phyloP scores from a whole-genome alignment of 2,329 filamentous ascomycete genomes.

The Arthroderma uncinatum region DNA sequence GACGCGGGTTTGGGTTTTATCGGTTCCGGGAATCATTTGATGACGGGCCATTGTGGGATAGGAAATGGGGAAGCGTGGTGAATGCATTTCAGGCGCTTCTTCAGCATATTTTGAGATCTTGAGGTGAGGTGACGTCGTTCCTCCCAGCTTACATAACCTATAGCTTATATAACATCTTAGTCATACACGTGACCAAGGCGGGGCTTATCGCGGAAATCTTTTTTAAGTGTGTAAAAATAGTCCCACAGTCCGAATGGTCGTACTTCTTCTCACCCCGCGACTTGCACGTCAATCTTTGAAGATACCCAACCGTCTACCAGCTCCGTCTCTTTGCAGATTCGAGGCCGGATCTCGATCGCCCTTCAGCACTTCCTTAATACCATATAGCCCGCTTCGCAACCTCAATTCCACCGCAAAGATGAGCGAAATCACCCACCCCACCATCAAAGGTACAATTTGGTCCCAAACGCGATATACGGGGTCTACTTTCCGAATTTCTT shows the following conservation, averaged over 20 bases:
- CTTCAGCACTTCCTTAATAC: background rate
- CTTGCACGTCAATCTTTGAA: background rate
- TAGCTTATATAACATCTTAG: background rate
- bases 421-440: constrained; percentile 62
- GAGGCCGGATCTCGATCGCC: background rate
- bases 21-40: no score
- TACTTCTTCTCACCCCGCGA: background rate
- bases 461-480: constrained; percentile 16
- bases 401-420: constrained; percentile 38
- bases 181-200: background rate
- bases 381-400: background rate
- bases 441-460: constrained; percentile 53
- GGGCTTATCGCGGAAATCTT: background rate
- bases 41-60: no score
- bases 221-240: no score
- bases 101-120: no score
- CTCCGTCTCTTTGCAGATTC: background rate
- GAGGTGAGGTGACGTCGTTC: no score
- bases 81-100: no score
- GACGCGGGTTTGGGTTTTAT: no score
- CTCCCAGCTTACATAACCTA: no score
- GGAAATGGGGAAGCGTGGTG: no score
- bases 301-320: background rate
- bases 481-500: constrained; percentile 10
- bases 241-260: background rate